Evolutionary conservation across 192 early-diverging fungal genomes (phyloP), one percentile per base, ranked within the genome.

Genomic region (Pilobolus umbonatus): DNA sequence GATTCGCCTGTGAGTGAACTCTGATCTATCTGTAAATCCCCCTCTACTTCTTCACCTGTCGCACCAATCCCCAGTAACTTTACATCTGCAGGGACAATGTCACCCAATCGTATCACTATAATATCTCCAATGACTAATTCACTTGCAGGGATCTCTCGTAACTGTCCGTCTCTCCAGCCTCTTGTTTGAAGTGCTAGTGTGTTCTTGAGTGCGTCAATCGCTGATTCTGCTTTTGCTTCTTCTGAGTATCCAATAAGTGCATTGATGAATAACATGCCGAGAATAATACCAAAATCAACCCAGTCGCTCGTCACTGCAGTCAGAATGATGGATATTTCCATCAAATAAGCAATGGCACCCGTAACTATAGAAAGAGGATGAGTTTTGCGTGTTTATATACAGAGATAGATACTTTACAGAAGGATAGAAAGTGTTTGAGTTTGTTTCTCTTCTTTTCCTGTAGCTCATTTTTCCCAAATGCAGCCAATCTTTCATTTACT

Each of bases 1-100:
- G 88, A 90, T 63, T 90, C 88, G 35, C 88, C 88, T 14, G 88
- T 88, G 21, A 90, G 60, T 14, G 86, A 71, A 21, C 84, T 80
- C 46, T 90, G 85, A 65, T 90, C 88, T 22, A 90, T 80, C 40
- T 84, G 72, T 4, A 90, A 62, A 1, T 63, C 66, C 2, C 69
- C 70, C 8, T 78, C 79, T 3, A 80, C 73, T 0, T 65, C 56
- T 55, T 83, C 85, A 26, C 77, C 77, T 8, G 72, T 72, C 5
- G 74, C 65, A 21, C 65, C 68, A 42, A 82, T 68, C 0, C 78
- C 80, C 43, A 84, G 62, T 25, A 85, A 45, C 2, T 77, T 72
- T 29, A 67, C 77, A 60, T 90, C 88, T 10, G 88, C 88, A 36
- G 88, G 88, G 28, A 90, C 71, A 68, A 90, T 88, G 74, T 90